phyloP scores from a whole-genome alignment of 306 rosid species.

The Vigna radiata region DNA sequence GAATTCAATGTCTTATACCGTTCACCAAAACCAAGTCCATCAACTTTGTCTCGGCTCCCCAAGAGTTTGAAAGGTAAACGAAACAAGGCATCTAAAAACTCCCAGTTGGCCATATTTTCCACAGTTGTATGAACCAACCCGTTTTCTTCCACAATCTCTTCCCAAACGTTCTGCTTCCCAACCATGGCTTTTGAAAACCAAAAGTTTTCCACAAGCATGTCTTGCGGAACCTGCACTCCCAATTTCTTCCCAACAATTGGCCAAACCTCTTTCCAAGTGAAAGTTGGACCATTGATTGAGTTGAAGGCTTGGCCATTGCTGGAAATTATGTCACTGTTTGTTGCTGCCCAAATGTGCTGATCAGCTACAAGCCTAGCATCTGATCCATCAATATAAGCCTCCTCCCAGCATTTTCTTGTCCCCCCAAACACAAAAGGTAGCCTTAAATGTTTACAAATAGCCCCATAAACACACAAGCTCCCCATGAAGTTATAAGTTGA shows the following conservation, averaged over 20 bases:
- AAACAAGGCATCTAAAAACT: constrained; percentile 72
- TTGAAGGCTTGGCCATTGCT: constrained; percentile 68
- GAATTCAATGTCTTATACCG: constrained; percentile 70
- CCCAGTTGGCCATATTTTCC: constrained; percentile 85
- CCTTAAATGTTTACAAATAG: constrained; percentile 71
- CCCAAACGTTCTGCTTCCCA: constrained; percentile 73
- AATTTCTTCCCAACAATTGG: constrained; percentile 63
- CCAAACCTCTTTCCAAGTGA: constrained; percentile 91
- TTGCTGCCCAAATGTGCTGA: constrained; percentile 86
- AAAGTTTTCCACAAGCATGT: constrained; percentile 60
- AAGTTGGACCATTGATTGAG: constrained; percentile 70
- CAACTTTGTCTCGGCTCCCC: constrained; percentile 79
- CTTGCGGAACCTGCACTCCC: constrained; percentile 58
- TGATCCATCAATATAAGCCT: constrained; percentile 78
- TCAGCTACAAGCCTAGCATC: constrained; percentile 92
- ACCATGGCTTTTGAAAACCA: constrained; percentile 65
- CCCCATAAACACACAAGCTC: constrained; percentile 78
- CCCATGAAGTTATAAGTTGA: constrained; percentile 82
- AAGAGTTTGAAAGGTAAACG: constrained; percentile 72
- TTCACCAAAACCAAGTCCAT: constrained; percentile 66
- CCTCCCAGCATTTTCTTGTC: constrained; percentile 80
- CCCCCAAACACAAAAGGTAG: constrained; percentile 86
- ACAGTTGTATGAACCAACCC: constrained; percentile 66
- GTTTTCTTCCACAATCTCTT: constrained; percentile 75
- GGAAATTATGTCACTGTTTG: constrained; percentile 40